Conservation (phyloP, 75 land plant species). For the Chamaecyparis obtusa region DNA sequence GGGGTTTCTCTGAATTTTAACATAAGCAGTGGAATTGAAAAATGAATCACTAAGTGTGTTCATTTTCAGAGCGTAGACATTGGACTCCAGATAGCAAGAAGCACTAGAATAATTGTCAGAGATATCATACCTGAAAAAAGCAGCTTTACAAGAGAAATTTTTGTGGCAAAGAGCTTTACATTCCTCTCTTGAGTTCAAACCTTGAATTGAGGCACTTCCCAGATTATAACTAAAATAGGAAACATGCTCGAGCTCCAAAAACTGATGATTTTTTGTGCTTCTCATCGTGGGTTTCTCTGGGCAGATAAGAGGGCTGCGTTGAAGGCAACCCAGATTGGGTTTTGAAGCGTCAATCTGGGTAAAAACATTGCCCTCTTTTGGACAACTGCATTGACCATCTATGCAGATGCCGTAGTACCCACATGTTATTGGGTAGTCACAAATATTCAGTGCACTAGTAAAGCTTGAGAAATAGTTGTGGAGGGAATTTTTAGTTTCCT, state of each 20-base stretch:
- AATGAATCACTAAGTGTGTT: neutral
- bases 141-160: constrained; percentile 43
- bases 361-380: neutral
- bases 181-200: constrained; percentile 7
- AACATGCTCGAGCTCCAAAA: constrained; percentile 14
- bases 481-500: neutral
- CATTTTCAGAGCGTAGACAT: constrained; percentile 18
- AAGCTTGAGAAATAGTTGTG: neutral
- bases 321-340: neutral
- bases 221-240: constrained; percentile 18
- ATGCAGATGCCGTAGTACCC: constrained; percentile 28
- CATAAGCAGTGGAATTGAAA: constrained; percentile 19
- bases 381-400: constrained; percentile 20
- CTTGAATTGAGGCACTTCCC: neutral
- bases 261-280: neutral
- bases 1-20: constrained; percentile 17
- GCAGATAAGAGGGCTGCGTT: neutral
- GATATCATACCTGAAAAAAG: constrained; percentile 11
- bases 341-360: neutral
- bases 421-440: constrained; percentile 21
- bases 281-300: neutral
- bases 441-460: neutral
- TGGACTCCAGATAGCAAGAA: constrained; percentile 17
- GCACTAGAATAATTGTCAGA: constrained; percentile 11
- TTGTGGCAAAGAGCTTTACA: constrained; percentile 31